Conservation (phyloP, 2,329 filamentous ascomycete species). For the Paecilomyces sp. region DNA sequence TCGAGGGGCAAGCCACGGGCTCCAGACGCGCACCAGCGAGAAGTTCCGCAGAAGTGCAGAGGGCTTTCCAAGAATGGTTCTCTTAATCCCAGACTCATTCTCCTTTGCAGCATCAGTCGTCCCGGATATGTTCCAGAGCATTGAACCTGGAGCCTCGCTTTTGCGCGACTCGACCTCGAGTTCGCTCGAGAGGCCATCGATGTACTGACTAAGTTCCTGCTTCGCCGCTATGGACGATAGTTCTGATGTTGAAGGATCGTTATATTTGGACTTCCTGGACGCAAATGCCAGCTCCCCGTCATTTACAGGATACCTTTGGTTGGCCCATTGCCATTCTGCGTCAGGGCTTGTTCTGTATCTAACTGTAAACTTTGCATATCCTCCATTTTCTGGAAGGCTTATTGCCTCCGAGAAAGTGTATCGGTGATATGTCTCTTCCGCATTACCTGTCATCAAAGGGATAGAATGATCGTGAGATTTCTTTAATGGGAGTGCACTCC, state of each 20-base stretch:
- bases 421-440: constrained; percentile 20
- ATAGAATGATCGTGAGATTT: constrained; percentile 18
- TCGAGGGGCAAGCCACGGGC: constrained; percentile 80
- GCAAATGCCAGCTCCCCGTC: constrained; percentile 38
- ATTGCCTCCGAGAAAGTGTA: constrained; percentile 28
- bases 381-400: constrained; percentile 17
- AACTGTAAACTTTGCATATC: constrained; percentile 34
- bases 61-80: constrained; percentile 56
- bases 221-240: constrained; percentile 7
- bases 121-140: constrained; percentile 48
- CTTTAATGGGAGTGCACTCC: constrained; percentile 51
- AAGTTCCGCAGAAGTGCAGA: constrained; percentile 68
- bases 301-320: constrained; percentile 28
- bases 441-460: constrained; percentile 18
- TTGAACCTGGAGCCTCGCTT: constrained; percentile 35
- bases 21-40: constrained; percentile 69
- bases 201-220: constrained; percentile 21
- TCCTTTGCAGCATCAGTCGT: constrained; percentile 47
- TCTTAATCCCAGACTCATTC: constrained; percentile 50
- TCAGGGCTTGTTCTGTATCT: constrained; percentile 33
- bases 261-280: constrained; percentile 11
- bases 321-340: constrained; percentile 38
- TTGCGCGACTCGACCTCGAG: constrained; percentile 24
- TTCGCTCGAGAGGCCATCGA: constrained; percentile 25
- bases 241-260: constrained; percentile 1